Evolutionary conservation across 495 filamentous ascomycete genomes (phyloP).

Genomic region (Aspergillus bridgeri): DNA sequence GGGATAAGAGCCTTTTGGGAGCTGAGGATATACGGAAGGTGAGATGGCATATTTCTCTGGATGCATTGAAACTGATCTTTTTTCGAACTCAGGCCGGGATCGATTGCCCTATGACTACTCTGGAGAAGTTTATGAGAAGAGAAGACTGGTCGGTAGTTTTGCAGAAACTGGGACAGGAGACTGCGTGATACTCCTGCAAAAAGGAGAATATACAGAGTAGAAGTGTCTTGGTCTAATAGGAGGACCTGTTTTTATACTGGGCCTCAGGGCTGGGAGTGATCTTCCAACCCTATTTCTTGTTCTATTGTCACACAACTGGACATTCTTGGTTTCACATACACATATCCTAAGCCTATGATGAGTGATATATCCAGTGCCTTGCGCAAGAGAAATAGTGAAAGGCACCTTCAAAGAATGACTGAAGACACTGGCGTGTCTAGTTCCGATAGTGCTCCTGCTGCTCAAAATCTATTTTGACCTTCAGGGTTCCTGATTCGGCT

Average conservation of each 20-base stretch:
- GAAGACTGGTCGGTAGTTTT: slow-evolving; percentile 20
- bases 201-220: no score
- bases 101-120: slow-evolving; percentile 19
- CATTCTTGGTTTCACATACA: no score
- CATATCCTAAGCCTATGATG: no score
- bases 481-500: slow-evolving; percentile 1
- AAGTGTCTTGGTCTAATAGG: no score
- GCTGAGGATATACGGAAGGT: slow-evolving; percentile 40
- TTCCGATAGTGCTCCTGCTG: neutral
- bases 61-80: neutral
- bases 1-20: slow-evolving; percentile 28
- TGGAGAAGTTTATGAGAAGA: slow-evolving; percentile 18
- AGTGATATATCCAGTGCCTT: no score
- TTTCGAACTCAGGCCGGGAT: slow-evolving; percentile 14
- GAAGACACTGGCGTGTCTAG: no score
- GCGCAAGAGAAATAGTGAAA: no score
- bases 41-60: neutral
- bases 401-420: no score
- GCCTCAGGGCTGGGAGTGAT: no score
- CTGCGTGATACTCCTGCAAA: neutral
- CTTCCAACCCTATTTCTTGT: no score
- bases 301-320: no score
- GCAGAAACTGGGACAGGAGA: neutral
- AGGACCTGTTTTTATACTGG: no score
- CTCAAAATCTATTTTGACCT: slow-evolving; percentile 10